Evolutionary conservation across 2,329 filamentous ascomycete species (phyloP).

Genomic region (Leptosphaerulina australis): DNA sequence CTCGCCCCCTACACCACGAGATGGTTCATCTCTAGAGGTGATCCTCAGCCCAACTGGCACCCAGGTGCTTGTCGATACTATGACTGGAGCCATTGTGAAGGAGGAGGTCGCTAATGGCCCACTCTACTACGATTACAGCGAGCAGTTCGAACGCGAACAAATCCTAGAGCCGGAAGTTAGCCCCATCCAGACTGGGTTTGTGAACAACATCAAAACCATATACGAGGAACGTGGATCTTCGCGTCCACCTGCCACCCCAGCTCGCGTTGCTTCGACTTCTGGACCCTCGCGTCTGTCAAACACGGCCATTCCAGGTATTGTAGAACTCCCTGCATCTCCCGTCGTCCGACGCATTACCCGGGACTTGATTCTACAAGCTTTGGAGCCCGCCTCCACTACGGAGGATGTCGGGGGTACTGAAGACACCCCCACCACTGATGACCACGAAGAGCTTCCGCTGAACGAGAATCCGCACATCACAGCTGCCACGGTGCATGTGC

Average conservation of each 20-base stretch:
- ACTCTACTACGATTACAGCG: conserved; percentile 48
- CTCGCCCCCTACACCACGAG: conserved; percentile 52
- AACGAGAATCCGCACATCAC: neutral
- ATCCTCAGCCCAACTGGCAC: conserved; percentile 25
- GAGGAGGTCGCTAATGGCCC: conserved; percentile 21
- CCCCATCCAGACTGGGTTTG: conserved; percentile 46
- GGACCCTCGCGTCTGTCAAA: neutral
- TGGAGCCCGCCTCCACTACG: conserved; percentile 39
- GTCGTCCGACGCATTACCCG: conserved; percentile 43
- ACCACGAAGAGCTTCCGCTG: neutral
- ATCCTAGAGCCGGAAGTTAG: conserved; percentile 23
- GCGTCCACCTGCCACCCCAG: conserved; percentile 9
- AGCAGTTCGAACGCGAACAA: conserved; percentile 43
- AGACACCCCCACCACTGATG: neutral
- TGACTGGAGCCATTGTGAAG: conserved; percentile 36
- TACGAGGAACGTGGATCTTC: conserved; percentile 45
- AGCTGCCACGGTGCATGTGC: neutral
- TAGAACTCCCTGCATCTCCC: conserved; percentile 42
- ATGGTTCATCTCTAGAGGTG: conserved; percentile 46
- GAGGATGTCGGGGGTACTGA: conserved; percentile 26
- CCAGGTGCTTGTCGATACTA: conserved; percentile 36
- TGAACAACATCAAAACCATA: conserved; percentile 52
- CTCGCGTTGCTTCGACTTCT: neutral
- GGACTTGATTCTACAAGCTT: conserved; percentile 36
- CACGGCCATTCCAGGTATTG: conserved; percentile 12